phyloP scores from a whole-genome alignment of 176 grass and related monocot genomes.

The Urochloa ruziziensis region DNA sequence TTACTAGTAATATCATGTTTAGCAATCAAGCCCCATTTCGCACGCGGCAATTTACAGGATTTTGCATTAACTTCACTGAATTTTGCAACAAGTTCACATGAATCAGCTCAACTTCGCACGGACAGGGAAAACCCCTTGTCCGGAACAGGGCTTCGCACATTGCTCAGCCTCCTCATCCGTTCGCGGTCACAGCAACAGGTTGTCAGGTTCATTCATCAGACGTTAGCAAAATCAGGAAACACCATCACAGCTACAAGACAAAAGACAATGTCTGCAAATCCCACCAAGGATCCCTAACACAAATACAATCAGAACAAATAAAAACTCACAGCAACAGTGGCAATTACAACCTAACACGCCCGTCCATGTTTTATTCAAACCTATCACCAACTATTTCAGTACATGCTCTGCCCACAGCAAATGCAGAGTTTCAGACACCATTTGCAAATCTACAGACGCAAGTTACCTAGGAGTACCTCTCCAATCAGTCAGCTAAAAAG shows the following conservation, averaged over 20 bases:
- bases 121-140: too few relatives aligned
- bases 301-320: too few relatives aligned
- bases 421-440: slow-evolving; percentile 31
- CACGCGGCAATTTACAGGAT: too few relatives aligned
- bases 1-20: too few relatives aligned
- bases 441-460: slow-evolving; percentile 30
- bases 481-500: slow-evolving; percentile 45
- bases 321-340: neutral
- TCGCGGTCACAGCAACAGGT: too few relatives aligned
- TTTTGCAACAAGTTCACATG: too few relatives aligned
- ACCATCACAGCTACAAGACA: neutral
- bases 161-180: neutral
- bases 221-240: too few relatives aligned
- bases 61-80: too few relatives aligned
- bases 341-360: slow-evolving; percentile 9
- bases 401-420: slow-evolving; percentile 37
- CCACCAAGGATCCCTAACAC: neutral
- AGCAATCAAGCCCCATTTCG: too few relatives aligned
- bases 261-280: neutral
- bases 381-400: slow-evolving; percentile 12
- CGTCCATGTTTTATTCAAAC: slow-evolving; percentile 33
- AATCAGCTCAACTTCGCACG: too few relatives aligned
- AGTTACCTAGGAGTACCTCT: slow-evolving; percentile 31
- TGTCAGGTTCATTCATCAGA: too few relatives aligned
- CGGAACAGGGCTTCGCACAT: neutral